Base-by-base conservation (phyloP, 2,329 filamentous ascomycete genomes). In the Lecanicillium sp. region DNA sequence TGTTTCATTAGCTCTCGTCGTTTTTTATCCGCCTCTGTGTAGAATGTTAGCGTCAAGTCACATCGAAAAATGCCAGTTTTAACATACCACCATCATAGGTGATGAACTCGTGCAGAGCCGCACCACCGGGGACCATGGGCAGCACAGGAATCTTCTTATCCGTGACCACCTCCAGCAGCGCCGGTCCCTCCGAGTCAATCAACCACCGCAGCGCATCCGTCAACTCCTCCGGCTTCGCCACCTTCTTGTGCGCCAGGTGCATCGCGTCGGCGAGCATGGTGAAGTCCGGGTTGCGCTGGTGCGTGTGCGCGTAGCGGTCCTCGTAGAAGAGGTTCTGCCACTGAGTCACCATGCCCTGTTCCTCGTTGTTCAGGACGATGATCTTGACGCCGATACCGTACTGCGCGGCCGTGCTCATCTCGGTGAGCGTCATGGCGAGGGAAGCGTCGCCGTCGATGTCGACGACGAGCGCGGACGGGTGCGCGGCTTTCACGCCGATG, bases 241-340 rank as follows among this genome's bases (percentile, higher is more conserved):
- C n/a, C n/a, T n/a, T n/a, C n/a, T n/a, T n/a, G n/a, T n/a, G n/a
- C n/a, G n/a, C n/a, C n/a, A n/a, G n/a, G n/a, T n/a, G n/a, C 32
- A 30, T 30, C 9, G 27, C 9, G n/a, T n/a, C 11, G 15, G 33
- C 33, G 8, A 36, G 7, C 33, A 94, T 95, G 64, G 94, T 83
- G 64, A 97, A 97, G 65, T 96, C 83, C n/a, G 91, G 90, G 68
- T 97, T 97, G 63, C 81, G 77, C 71, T 95, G 90, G 67, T 97
- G 91, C 0, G 91, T 96, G 67, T 95, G 90, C 29, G 89, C 78
- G 60, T 83, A 97, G 58, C 91, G 83, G 63, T 96, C 90, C 67
- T 95, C 86, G 72, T 95, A 97, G 73, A 97, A 97, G 56, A 97
- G 81, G 60, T 89, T 90, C 70, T 97, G 91, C 91, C 91, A 97